Base-by-base conservation (phyloP, 306 rosid species). In the Pueraria montana region DNA sequence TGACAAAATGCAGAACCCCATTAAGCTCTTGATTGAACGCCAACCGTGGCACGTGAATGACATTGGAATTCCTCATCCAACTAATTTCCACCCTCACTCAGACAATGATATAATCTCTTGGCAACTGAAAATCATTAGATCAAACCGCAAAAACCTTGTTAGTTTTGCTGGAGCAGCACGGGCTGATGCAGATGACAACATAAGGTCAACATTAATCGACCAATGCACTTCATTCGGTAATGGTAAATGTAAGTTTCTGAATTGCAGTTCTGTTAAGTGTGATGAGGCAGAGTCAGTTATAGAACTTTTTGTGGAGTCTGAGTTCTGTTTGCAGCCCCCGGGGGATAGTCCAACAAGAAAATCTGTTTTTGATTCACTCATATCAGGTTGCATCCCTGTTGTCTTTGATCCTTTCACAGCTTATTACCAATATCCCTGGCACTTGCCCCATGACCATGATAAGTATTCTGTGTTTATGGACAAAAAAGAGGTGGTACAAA, bases 351-450 rank as follows among this genome's bases (percentile, higher is more conserved):
- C 95, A 40, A 91, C 97, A 12, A 86, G 97, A 83, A 91, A 89
- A 80, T 93, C 97, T 3, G 85, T 93, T 18, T 93, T 93, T 21
- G 95, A 93, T 87, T 93, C 95, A 0, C 77, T 93, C 0, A 76
- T 93, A 16, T 87, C 92, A 3, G 97, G 97, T 32, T 93, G 97
- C 73, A 91, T 93, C 2, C 97, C 97, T 0, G 93, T 92, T 16
- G 49, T 92, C 0, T 92, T 92, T 27, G 88, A 86, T 79, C 93
- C 95, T 20, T 93, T 87, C 76, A 93, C 97, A 1, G 95, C 97
- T 80, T 93, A 91, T 24, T 93, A 91, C 81, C 97, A 93, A 80
- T 93, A 93, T 83, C 90, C 95, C 2, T 93, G 93, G 97, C 95
- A 93, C 86, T 82, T 93, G 17, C 92, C 95, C 0, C 87, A 83